These are phyloP conservation scores for Daldinia decipiens DNA, from an alignment of 495 filamentous ascomycete genomes.

Conservation along the genomic window DNA sequence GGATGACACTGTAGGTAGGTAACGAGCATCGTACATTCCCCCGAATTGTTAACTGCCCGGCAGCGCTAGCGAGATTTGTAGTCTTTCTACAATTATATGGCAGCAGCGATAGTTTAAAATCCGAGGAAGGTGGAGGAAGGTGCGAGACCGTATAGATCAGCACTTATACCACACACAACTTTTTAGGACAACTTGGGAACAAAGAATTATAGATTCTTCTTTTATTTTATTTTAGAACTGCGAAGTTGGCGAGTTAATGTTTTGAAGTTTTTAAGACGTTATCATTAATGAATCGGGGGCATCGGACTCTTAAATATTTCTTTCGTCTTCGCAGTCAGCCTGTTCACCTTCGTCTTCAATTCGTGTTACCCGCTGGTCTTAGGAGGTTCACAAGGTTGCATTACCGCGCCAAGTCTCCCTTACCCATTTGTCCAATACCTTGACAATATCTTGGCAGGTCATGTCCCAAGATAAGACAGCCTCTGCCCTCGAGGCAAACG, in stretches of 20 bases:
- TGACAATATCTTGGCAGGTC: not conserved
- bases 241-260: not conserved
- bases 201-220: slow-evolving; percentile 10
- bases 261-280: not conserved
- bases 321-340: not conserved
- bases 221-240: not conserved
- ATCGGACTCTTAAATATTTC: slow-evolving; percentile 6
- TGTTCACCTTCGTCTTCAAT: not conserved
- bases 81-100: slow-evolving; percentile 2
- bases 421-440: slow-evolving; percentile 3
- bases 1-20: no score
- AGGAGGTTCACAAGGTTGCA: slow-evolving; percentile 14
- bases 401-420: slow-evolving; percentile 14
- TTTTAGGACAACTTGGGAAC: not conserved
- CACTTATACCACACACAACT: not conserved
- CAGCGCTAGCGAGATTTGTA: not conserved
- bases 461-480: slow-evolving; percentile 38
- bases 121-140: not conserved
- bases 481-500: slow-evolving; percentile 32
- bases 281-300: not conserved
- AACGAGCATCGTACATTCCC: no score
- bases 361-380: slow-evolving; percentile 20
- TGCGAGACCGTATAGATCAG: slow-evolving; percentile 1
- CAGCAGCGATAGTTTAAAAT: not conserved
- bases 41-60: not conserved